Base-by-base conservation (phyloP, 257 asterid species). In the Galeopsis tetrahit region DNA sequence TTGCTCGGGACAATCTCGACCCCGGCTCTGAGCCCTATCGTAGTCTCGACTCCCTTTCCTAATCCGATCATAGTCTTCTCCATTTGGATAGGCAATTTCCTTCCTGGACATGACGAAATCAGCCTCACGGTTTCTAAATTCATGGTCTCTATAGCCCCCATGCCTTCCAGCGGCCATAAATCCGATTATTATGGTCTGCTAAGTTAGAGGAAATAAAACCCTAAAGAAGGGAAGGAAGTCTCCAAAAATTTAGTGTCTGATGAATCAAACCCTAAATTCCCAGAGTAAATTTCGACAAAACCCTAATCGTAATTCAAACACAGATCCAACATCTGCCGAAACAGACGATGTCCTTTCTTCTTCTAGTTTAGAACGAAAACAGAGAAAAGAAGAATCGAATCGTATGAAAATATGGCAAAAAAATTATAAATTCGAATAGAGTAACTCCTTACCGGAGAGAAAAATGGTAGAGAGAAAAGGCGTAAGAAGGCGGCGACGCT, bases 81-180 rank as follows among this genome's bases (percentile, higher is more conserved):
- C 85, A 42, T 85, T 86, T 3, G 76, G 51, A 79, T 69, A 72
- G 10, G 85, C 85, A 58, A 71, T 53, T 63, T 83, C 87, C 82
- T 85, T 83, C 64, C 74, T 77, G 0, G 93, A 66, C 68, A 80
- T 81, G 77, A 78, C 88, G 3, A 82, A 74, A 71, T 85, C 96
- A 10, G 86, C 46, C 75, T 86, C 88, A 1, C 85, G 86, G 42
- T 80, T 87, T 75, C 91, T 84, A 49, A 83, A 83, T 66, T 88
- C 96, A 69, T 77, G 79, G 46, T 85, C 95, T 74, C 86, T 81
- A 78, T 77, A 84, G 69, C 88, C 91, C 63, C 89, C 91, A 74
- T 87, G 92, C 65, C 87, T 90, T 67, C 93, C 97, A 77, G 90
- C 85, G 3, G 95, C 92, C 98, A 92, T 92, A 75, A 72, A 42